Base-by-base conservation (phyloP, 371 early-diverging fungal genomes). In the Synchytrium microbalum region DNA sequence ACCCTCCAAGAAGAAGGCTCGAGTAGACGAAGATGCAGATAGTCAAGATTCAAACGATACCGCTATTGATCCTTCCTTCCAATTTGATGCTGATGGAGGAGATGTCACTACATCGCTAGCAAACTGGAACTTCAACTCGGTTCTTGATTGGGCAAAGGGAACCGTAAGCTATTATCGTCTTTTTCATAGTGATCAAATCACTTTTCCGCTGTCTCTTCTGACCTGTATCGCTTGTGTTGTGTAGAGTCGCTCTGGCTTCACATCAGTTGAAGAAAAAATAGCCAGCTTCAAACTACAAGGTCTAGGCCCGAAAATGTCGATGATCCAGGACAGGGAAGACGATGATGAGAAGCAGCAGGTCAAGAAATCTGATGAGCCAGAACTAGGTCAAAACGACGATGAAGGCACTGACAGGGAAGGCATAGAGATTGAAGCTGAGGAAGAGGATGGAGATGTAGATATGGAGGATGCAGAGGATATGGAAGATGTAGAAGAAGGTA, bases 241-340 rank as follows among this genome's bases (percentile, higher is more conserved):
- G 19, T 38, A 38, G 46, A 38, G 10, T 38, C 46, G 46, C 46
- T 19, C 46, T 19, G 46, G 46, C 5, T 38, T 38, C 46, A 38
- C 46, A 38, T 38, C 46, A 10, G 46, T 38, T 38, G 46, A 38
- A 10, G 46, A 38, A 19, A 38, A 38, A 19, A 38, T 38, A 10
- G 46, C 46, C 46, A 38, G 19, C 19, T 19, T 38, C 10, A 38
- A 38, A 38, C 10, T 19, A 19, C 46, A 38, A 19, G 46, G 46
- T 10, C 19, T 38, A 38, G 46, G 46, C 46, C 46, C 46, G 19
- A 5, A 19, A 38, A 5, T 38, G 10, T 10, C 46, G 5, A 38
- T 38, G 46, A 38, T 38, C 38, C 30, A 33, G 31, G 57, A 58
- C 14, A 53, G 54, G 30, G 67, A 67, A 1, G 69, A 67, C 32